These are phyloP conservation scores for Cercospora citrullina DNA, from an alignment of 2,329 filamentous ascomycete species.

Conservation along the genomic window DNA sequence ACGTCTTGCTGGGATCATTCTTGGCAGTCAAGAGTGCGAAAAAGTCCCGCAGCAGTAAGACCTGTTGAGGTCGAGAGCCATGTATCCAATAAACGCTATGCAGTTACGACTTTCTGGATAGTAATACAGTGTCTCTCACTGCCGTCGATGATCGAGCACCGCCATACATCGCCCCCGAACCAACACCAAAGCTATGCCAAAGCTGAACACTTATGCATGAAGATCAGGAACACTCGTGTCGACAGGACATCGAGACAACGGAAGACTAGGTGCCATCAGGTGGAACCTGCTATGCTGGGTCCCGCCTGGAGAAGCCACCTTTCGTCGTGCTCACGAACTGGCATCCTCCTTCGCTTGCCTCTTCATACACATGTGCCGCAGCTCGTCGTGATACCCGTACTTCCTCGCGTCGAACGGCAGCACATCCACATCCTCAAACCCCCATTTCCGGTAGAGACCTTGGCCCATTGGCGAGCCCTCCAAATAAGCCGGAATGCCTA, in stretches of 20 bases:
- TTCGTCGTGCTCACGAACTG: no score
- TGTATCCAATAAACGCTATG: background rate
- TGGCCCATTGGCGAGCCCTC: conserved; percentile 43
- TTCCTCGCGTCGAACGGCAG: conserved; percentile 35
- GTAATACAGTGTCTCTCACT: background rate
- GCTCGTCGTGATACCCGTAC: conserved; percentile 29
- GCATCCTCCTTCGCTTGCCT: conserved; percentile 22
- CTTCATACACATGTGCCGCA: conserved; percentile 33
- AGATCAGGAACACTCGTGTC: no score
- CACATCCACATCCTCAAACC: conserved; percentile 36
- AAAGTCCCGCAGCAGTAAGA: background rate
- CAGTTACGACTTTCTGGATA: no score
- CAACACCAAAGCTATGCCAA: background rate
- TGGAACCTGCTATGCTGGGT: no score
- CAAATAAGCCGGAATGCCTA: conserved; percentile 43
- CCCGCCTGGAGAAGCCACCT: no score
- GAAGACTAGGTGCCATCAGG: no score
- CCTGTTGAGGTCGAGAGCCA: background rate
- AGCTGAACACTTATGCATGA: no score
- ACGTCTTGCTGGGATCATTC: conserved; percentile 1
- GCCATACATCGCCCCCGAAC: background rate
- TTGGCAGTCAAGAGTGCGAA: background rate
- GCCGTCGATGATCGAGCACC: no score
- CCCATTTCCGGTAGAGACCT: conserved; percentile 44
- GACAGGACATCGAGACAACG: no score